phyloP scores from a whole-genome alignment of 1,139 yeast species.

The Blastobotrys buckinghamii region DNA sequence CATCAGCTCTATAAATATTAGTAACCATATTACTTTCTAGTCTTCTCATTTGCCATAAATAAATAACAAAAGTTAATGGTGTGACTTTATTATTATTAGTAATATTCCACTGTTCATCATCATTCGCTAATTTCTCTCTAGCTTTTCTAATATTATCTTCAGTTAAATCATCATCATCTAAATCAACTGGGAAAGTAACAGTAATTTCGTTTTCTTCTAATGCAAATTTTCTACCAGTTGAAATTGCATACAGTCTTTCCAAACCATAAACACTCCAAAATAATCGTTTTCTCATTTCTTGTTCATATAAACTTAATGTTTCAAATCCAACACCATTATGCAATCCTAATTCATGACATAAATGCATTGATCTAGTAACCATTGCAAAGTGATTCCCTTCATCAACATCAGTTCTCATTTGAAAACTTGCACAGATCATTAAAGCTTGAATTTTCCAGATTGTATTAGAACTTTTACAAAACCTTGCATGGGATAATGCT shows the following conservation, averaged over 20 bases:
- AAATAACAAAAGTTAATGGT: conserved; percentile 43
- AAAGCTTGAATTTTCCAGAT: conserved; percentile 46
- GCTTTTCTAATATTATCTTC: conserved; percentile 16
- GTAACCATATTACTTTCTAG: conserved; percentile 53
- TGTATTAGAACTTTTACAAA: conserved; percentile 35
- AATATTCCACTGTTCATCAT: not conserved
- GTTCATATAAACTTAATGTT: conserved; percentile 26
- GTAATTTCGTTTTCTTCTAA: conserved; percentile 44
- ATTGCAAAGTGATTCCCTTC: conserved; percentile 47
- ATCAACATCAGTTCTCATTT: conserved; percentile 53
- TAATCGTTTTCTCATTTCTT: conserved; percentile 42
- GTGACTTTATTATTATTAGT: conserved; percentile 12
- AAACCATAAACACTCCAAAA: conserved; percentile 56
- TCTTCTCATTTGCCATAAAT: conserved; percentile 46
- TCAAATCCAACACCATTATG: conserved; percentile 21
- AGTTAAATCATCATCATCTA: conserved; percentile 23
- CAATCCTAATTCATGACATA: conserved; percentile 25
- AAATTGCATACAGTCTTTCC: conserved; percentile 51
- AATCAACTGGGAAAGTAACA: conserved; percentile 40
- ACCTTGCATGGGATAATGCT: conserved; percentile 48
- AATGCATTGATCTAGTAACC: conserved; percentile 44
- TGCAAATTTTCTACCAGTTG: conserved; percentile 53
- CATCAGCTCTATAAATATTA: conserved; percentile 39
- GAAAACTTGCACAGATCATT: conserved; percentile 44
- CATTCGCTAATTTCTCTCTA: too few relatives aligned